Evolutionary conservation across 495 filamentous ascomycete species (phyloP).

Genomic region (Hypomontagnella submonticulosa): DNA sequence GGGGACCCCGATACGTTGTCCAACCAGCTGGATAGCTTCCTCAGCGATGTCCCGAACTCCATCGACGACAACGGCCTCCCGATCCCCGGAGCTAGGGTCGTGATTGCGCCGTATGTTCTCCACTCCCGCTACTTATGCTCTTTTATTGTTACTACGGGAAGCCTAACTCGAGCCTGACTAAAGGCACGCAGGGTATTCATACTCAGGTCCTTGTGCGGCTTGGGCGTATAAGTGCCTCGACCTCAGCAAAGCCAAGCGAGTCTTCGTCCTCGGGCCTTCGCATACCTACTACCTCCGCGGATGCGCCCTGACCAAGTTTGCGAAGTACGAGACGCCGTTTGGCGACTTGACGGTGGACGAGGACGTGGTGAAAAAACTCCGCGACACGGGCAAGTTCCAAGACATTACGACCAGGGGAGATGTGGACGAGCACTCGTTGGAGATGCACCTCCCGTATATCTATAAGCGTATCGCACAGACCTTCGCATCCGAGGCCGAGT

Average conservation of each 20-base stretch:
- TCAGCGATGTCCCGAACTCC: slow-evolving; percentile 74
- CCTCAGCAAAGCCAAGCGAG: slow-evolving; percentile 79
- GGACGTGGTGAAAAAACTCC: slow-evolving; percentile 70
- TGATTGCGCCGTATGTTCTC: slow-evolving; percentile 91
- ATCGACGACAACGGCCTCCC: slow-evolving; percentile 73
- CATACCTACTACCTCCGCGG: slow-evolving; percentile 85
- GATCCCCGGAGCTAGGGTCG: slow-evolving; percentile 79
- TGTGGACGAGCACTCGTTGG: slow-evolving; percentile 91
- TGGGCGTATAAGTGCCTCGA: slow-evolving; percentile 95
- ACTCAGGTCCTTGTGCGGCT: slow-evolving; percentile 92
- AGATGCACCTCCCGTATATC: slow-evolving; percentile 96
- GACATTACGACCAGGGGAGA: slow-evolving; percentile 77
- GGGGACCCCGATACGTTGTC: slow-evolving; percentile 67
- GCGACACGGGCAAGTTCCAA: slow-evolving; percentile 72
- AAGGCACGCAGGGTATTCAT: slow-evolving; percentile 96
- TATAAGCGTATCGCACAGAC: slow-evolving; percentile 80
- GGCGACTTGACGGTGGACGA: slow-evolving; percentile 81
- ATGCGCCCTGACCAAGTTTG: slow-evolving; percentile 79
- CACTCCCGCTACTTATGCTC: slow-evolving; percentile 4
- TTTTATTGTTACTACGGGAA: slow-evolving; percentile 16
- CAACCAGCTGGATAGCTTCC: slow-evolving; percentile 79
- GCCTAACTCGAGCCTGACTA: slow-evolving; percentile 22
- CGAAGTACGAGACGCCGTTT: slow-evolving; percentile 84
- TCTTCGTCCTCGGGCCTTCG: slow-evolving; percentile 95
- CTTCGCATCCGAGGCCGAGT: slow-evolving; percentile 59